A percentile compares a stretch with the other conserved stretches of the same genome.
Evolutionary conservation across 2,329 filamentous ascomycete genomes (phyloP).

Genomic region (Diplodia intermedia): DNA sequence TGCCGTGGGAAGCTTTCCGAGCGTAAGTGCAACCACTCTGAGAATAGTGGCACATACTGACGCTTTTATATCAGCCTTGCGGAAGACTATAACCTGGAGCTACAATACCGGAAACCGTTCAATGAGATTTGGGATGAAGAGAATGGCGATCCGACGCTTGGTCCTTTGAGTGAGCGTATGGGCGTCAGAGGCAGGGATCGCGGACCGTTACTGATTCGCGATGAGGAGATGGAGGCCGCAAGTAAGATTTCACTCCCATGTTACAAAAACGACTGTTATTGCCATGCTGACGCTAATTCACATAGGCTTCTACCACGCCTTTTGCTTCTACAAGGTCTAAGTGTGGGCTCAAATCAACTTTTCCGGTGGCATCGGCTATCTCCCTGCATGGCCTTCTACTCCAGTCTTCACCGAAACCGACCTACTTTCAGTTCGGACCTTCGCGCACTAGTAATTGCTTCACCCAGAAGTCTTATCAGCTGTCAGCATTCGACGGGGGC

Average conservation of each 20-base stretch:
- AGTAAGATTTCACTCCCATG: conserved; percentile 50
- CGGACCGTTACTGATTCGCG: conserved; percentile 71
- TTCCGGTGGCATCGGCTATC: not conserved
- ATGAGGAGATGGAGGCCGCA: conserved; percentile 91
- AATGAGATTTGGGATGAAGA: conserved; percentile 90
- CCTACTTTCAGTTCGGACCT: not conserved
- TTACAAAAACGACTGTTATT: conserved; percentile 27
- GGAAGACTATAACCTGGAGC: conserved; percentile 94
- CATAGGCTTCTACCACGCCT: conserved; percentile 83
- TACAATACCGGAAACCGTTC: conserved; percentile 93
- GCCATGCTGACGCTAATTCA: conserved; percentile 13
- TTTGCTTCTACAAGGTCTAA: conserved; percentile 97
- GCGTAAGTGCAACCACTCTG: conserved; percentile 54
- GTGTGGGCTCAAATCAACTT: not conserved
- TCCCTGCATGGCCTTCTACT: not conserved
- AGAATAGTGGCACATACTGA: conserved; percentile 35
- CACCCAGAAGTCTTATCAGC: not conserved
- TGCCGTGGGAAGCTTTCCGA: conserved; percentile 97
- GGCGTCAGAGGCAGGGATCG: conserved; percentile 77
- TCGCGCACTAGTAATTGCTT: not conserved
- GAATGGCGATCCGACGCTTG: conserved; percentile 81
- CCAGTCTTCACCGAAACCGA: not conserved
- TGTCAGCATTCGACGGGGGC: not conserved
- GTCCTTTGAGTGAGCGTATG: conserved; percentile 93
- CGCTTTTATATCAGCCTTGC: conserved; percentile 59